Evolutionary conservation across 2,329 filamentous ascomycete species (phyloP).

Genomic region (Madurella mycetomatis): DNA sequence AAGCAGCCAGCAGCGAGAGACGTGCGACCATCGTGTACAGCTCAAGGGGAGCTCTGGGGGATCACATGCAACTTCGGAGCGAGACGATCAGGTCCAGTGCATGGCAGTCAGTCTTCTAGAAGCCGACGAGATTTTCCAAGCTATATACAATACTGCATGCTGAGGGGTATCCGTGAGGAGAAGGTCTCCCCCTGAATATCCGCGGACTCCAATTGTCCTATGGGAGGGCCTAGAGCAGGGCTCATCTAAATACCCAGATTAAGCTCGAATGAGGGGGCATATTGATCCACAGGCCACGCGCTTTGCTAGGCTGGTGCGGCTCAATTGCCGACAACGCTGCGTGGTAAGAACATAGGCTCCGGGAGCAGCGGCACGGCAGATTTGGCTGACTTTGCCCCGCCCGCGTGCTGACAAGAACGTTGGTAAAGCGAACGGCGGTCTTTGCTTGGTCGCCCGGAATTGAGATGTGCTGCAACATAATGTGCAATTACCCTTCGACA

Average conservation of each 20-base stretch:
- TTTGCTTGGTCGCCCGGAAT: no score
- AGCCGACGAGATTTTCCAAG: background rate
- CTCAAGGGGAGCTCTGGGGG: background rate
- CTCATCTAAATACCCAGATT: slow-evolving; percentile 8
- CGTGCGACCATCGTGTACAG: background rate
- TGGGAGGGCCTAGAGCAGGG: background rate
- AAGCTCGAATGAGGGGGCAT: background rate
- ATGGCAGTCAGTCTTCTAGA: background rate
- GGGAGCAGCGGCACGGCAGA: slow-evolving; percentile 1
- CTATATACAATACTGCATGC: background rate
- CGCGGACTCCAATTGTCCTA: background rate
- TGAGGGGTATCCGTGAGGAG: slow-evolving; percentile 11
- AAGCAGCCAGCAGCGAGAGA: slow-evolving; percentile 1
- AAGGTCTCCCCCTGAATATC: slow-evolving; percentile 5
- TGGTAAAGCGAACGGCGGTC: background rate
- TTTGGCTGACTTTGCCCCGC: background rate
- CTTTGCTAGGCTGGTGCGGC: background rate
- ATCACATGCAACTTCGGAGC: background rate
- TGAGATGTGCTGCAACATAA: no score
- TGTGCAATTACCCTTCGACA: no score
- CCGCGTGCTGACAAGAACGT: background rate
- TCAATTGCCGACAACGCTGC: slow-evolving; percentile 3
- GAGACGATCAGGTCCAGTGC: background rate
- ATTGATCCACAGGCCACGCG: background rate
- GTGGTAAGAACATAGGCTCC: background rate